A percentile compares a stretch with the other conserved stretches of the same genome.
Evolutionary conservation across 169 alveolate genomes (phyloP).

Genomic region (Plasmodium fragile): DNA sequence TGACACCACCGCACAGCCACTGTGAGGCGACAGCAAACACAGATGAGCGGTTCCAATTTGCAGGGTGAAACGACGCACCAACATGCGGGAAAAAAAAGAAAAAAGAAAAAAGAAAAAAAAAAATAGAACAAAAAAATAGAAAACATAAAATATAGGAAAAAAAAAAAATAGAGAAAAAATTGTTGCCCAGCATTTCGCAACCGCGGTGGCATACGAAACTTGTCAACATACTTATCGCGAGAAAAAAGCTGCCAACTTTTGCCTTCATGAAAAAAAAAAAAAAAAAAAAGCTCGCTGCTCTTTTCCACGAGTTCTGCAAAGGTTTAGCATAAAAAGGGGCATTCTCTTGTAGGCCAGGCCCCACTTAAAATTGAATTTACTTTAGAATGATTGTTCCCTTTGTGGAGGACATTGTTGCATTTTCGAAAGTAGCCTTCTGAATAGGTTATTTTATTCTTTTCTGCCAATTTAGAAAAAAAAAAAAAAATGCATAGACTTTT

Average conservation of each 20-base stretch:
- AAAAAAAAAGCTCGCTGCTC: not conserved
- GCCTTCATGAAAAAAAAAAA: not conserved
- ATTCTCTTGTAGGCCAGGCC: not conserved
- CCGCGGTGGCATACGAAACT: not conserved
- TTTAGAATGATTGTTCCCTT: not conserved
- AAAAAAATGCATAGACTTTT: not conserved
- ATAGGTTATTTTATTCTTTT: not conserved
- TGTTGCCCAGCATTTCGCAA: not conserved
- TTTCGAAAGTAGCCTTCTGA: not conserved
- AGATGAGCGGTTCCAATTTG: not conserved
- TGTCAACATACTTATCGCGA: not conserved
- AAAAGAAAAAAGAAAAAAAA: not conserved
- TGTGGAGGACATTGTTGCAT: not conserved
- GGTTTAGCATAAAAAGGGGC: not conserved
- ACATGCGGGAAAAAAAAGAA: not conserved
- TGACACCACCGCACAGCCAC: not conserved
- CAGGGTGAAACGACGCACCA: not conserved
- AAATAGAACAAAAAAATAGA: not conserved
- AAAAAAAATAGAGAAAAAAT: not conserved
- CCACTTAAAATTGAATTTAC: not conserved
- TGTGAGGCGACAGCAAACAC: not conserved
- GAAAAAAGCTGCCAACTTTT: not conserved
- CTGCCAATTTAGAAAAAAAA: slow-evolving; percentile 2
- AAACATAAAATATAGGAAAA: not conserved
- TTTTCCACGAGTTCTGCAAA: not conserved